phyloP scores from a whole-genome alignment of 116 monocot species.

The Trichopus zeylanicus region DNA sequence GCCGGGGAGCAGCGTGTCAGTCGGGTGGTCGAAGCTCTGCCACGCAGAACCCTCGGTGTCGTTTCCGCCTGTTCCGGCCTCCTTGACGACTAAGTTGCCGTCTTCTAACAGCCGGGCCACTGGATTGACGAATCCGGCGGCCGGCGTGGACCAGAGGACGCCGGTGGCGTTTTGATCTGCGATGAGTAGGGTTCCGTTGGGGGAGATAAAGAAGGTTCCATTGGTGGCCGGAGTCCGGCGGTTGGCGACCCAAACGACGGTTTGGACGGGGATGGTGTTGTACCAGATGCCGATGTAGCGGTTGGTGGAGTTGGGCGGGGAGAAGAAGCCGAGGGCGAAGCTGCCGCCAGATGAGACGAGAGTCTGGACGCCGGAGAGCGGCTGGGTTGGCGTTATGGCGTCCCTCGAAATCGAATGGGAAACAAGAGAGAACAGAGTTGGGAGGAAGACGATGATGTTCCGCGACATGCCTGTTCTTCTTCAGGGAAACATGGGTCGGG shows the following conservation, averaged over 20 bases:
- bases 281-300: constrained; percentile 21
- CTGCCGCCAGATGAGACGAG: constrained; percentile 1
- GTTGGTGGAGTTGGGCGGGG: neutral
- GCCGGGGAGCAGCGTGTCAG: constrained; percentile 11
- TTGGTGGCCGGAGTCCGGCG: constrained; percentile 7
- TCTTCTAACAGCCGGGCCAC: constrained; percentile 11
- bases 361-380: neutral
- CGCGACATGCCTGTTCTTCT: too few relatives aligned
- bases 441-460: too few relatives aligned
- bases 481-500: too few relatives aligned
- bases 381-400: neutral
- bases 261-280: constrained; percentile 6
- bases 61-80: neutral
- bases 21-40: constrained; percentile 17
- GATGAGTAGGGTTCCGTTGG: neutral
- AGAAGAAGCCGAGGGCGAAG: constrained; percentile 13
- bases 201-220: neutral
- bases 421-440: neutral
- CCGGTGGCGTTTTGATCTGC: neutral
- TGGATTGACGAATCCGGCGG: neutral
- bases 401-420: neutral
- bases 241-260: constrained; percentile 23
- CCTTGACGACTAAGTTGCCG: constrained; percentile 22
- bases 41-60: neutral
- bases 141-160: neutral